phyloP scores from a whole-genome alignment of 208 protist species.

The Trypanosoma congolense region DNA sequence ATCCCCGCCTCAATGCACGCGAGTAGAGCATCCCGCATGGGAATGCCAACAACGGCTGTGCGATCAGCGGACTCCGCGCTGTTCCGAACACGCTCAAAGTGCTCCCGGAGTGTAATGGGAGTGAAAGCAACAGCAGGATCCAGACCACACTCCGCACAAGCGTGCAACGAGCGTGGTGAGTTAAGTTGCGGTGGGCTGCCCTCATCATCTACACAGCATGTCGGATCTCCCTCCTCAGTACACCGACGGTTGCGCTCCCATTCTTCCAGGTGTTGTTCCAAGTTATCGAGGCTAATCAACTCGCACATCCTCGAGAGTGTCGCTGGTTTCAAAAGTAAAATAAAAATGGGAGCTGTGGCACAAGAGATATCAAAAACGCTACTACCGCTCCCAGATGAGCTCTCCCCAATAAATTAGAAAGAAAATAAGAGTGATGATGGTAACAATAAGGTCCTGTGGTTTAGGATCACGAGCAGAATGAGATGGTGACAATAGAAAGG shows the following conservation, averaged over 20 bases:
- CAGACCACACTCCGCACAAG: constrained; percentile 16
- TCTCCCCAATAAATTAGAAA: neutral
- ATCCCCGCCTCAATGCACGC: constrained; percentile 17
- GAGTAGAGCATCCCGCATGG: constrained; percentile 9
- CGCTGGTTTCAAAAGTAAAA: neutral
- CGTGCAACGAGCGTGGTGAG: constrained; percentile 23
- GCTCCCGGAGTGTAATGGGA: constrained; percentile 8
- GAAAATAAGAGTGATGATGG: neutral
- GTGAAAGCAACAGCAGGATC: constrained; percentile 8
- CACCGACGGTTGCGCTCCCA: constrained; percentile 2
- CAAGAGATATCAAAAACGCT: too few relatives aligned
- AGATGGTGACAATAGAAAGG: too few relatives aligned
- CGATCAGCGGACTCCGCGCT: constrained; percentile 3
- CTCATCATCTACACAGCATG: neutral
- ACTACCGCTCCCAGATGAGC: too few relatives aligned
- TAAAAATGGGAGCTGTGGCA: neutral
- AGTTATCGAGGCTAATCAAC: constrained; percentile 7
- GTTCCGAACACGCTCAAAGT: constrained; percentile 8
- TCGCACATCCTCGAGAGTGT: neutral
- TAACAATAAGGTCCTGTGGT: too few relatives aligned
- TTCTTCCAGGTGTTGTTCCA: constrained; percentile 2
- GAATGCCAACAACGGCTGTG: neutral
- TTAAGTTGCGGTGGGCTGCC: constrained; percentile 5
- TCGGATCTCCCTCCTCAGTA: too few relatives aligned
- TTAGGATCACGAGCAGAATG: too few relatives aligned